Evolutionary conservation across 2,329 filamentous ascomycete genomes (phyloP).

Genomic region (Penicillium olsonii): DNA sequence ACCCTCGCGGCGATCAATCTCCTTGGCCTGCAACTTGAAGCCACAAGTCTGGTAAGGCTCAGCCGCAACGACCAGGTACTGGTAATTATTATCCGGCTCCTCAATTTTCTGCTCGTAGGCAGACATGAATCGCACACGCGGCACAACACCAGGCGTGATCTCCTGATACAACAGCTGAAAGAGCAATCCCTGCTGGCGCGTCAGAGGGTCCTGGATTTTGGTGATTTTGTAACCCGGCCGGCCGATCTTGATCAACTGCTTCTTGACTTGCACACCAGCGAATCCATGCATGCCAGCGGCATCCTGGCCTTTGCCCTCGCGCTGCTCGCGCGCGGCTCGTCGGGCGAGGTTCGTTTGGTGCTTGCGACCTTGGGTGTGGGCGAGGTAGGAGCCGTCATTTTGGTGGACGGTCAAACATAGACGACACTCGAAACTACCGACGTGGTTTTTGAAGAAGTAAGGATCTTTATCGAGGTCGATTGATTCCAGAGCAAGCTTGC

Average conservation of each 20-base stretch:
- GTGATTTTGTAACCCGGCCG: slow-evolving; percentile 97
- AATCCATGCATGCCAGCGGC: slow-evolving; percentile 70
- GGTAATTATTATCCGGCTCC: slow-evolving; percentile 87
- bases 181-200: slow-evolving; percentile 83
- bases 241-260: slow-evolving; percentile 91
- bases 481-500: slow-evolving; percentile 96
- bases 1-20: slow-evolving; percentile 86
- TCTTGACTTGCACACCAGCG: slow-evolving; percentile 75
- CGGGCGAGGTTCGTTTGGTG: slow-evolving; percentile 98
- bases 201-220: slow-evolving; percentile 87
- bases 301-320: slow-evolving; percentile 71
- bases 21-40: slow-evolving; percentile 91
- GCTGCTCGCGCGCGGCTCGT: slow-evolving; percentile 91
- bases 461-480: slow-evolving; percentile 99
- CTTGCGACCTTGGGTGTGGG: slow-evolving; percentile 97
- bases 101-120: slow-evolving; percentile 95
- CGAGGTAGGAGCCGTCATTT: slow-evolving; percentile 97
- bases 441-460: slow-evolving; percentile 99
- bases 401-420: slow-evolving; percentile 97
- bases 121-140: slow-evolving; percentile 94
- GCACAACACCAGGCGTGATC: slow-evolving; percentile 72
- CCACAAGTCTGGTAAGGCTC: slow-evolving; percentile 98
- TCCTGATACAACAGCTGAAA: slow-evolving; percentile 97
- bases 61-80: slow-evolving; percentile 92
- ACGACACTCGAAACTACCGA: slow-evolving; percentile 95